Evolutionary conservation across 2,329 filamentous ascomycete species (phyloP).

Genomic region (Penicillium sp.): DNA sequence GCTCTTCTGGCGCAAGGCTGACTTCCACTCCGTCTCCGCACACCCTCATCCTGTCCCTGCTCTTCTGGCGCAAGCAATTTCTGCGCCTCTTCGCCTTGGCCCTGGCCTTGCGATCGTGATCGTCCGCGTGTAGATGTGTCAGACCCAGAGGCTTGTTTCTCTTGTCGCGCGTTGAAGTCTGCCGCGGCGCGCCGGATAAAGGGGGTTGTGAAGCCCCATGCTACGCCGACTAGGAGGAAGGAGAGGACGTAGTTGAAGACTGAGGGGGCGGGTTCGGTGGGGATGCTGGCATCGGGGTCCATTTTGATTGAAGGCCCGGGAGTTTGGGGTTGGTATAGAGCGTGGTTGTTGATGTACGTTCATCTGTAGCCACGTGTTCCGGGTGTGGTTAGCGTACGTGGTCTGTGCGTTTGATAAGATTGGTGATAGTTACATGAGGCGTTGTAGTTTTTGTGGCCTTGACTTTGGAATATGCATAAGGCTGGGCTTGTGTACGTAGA

Average conservation of each 20-base stretch:
- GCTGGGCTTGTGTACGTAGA: too few species aligned
- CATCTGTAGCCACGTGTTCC: too few species aligned
- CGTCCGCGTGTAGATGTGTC: slow-evolving; percentile 7
- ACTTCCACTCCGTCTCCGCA: slow-evolving; percentile 16
- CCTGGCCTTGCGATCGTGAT: slow-evolving; percentile 8
- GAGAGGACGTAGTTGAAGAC: slow-evolving; percentile 79
- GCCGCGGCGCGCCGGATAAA: slow-evolving; percentile 88
- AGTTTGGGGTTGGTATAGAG: not conserved
- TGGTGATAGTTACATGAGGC: not conserved
- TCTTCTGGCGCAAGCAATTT: slow-evolving; percentile 12
- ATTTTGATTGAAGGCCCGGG: slow-evolving; percentile 16
- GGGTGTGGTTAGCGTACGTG: not conserved
- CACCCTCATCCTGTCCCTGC: not conserved
- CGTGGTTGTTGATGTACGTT: not conserved
- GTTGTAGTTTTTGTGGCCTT: too few species aligned
- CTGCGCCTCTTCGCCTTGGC: slow-evolving; percentile 10
- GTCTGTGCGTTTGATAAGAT: not conserved
- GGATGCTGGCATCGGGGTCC: slow-evolving; percentile 32
- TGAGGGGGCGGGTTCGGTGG: slow-evolving; percentile 32
- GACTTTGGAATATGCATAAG: too few species aligned
- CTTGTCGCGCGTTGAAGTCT: slow-evolving; percentile 63
- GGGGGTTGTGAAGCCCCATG: slow-evolving; percentile 89
- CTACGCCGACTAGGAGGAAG: slow-evolving; percentile 86
- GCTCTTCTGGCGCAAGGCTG: slow-evolving; percentile 2
- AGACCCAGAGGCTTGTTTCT: slow-evolving; percentile 18